These are phyloP conservation scores for Oemleria cerasiformis DNA, from an alignment of 306 rosid species.

Conservation along the genomic window DNA sequence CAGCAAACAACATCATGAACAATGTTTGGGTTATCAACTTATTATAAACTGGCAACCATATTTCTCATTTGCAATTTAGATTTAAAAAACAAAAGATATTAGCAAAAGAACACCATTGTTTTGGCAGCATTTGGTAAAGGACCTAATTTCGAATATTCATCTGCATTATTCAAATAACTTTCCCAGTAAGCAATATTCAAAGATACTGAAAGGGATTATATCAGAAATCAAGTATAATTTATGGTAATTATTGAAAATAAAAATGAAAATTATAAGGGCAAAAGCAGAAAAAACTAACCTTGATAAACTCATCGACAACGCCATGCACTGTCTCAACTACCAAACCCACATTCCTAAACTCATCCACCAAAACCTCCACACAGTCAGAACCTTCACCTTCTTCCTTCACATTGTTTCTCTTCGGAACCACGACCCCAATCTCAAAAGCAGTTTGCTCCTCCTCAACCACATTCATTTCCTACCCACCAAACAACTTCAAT, in stretches of 20 bases:
- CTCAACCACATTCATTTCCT: conserved; percentile 43
- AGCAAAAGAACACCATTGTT: neutral
- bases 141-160: neutral
- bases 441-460: conserved; percentile 63
- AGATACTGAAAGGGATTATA: neutral
- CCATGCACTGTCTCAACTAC: conserved; percentile 75
- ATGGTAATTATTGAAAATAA: neutral
- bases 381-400: conserved; percentile 45
- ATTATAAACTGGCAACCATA: neutral
- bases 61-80: neutral
- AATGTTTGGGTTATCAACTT: neutral
- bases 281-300: conserved; percentile 51
- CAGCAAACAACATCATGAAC: neutral
- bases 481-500: conserved; percentile 12
- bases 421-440: conserved; percentile 80
- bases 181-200: neutral
- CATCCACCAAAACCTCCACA: conserved; percentile 48
- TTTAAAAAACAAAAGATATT: neutral
- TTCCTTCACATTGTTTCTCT: conserved; percentile 33
- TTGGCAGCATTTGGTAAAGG: neutral
- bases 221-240: neutral
- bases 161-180: neutral
- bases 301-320: conserved; percentile 80
- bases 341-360: conserved; percentile 59
- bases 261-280: neutral